Evolutionary conservation across 2,329 filamentous ascomycete species (phyloP), one percentile per base, ranked within the genome.

Genomic region (Tolypocladium ophioglossoides): DNA sequence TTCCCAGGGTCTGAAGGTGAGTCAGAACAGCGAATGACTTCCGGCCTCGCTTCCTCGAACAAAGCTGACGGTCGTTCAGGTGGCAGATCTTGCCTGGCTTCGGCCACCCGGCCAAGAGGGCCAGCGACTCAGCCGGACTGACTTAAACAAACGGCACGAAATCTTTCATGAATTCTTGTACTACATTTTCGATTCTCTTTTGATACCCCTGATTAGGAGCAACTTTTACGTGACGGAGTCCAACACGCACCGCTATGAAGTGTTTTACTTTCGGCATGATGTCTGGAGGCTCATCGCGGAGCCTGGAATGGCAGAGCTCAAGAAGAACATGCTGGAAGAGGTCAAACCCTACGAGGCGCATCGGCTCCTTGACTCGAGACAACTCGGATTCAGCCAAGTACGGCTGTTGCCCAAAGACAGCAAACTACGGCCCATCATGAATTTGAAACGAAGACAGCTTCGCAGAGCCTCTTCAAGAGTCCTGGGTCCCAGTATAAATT

Each of bases 211-310:
- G 9, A 80, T 97, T 50, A 83, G 89, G 37, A 84, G 82, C 58
- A 91, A 94, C 63, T 99, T 99, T 64, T 92, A 97, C 65, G 88
- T 96, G 39, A 99, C 94, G 0, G 94, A 99, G 68, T 94, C 91
- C 0, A 91, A 83, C 58, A 76, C 77, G 1, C 83, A 96, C 64
- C 84, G 86, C 18, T 90, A 94, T 62, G 83, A 84, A 32, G 72
- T 97, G 1, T 96, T 95, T 68, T 99, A 90, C 71, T 97, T 96
- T 66, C 87, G 92, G 4, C 94, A 99, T 59, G 94, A 99, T 68
- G 77, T 94, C 11, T 99, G 94, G 94, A 83, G 81, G 51, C 78
- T 78, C 41, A 70, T 97, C 37, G 83, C 86, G 2, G 85, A 91
- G 61, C 87, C 91, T 8, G 82, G 86, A 0, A 74, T 96, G 65